Evolutionary conservation across 176 grass and related monocot species (phyloP).

Genomic region (Poa pratensis): DNA sequence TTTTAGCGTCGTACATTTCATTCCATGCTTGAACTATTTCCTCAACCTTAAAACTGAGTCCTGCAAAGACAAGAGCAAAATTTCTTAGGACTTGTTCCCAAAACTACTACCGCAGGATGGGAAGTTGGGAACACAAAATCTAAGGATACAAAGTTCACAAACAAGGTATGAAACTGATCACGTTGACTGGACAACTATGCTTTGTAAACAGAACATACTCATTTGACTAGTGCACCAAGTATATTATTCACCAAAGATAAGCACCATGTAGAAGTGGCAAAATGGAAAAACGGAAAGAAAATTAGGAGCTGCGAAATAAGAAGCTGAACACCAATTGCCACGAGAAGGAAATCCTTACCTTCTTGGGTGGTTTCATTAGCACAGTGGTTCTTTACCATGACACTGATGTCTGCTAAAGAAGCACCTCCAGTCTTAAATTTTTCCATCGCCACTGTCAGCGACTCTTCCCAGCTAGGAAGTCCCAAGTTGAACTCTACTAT

Average conservation of each 20-base stretch:
- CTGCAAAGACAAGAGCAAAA: slow-evolving; percentile 55
- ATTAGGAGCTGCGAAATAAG: background rate
- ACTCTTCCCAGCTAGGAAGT: slow-evolving; percentile 69
- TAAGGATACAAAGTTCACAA: background rate
- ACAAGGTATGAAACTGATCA: background rate
- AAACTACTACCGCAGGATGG: background rate
- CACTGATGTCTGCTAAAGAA: slow-evolving; percentile 57
- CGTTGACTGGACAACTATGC: background rate
- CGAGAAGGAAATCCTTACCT: slow-evolving; percentile 37
- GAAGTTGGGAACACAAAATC: too few relatives aligned
- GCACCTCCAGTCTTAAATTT: slow-evolving; percentile 76
- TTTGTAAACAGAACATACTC: background rate
- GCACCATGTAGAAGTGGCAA: background rate
- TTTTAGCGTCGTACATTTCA: slow-evolving; percentile 78
- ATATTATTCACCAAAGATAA: background rate
- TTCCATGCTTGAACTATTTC: slow-evolving; percentile 80
- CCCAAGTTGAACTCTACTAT: slow-evolving; percentile 75
- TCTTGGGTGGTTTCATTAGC: slow-evolving; percentile 76
- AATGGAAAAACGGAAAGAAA: background rate
- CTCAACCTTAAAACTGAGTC: slow-evolving; percentile 73
- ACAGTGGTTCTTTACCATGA: slow-evolving; percentile 71
- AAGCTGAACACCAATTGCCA: background rate
- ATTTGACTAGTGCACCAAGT: background rate
- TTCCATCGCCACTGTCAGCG: slow-evolving; percentile 59
- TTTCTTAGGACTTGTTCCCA: slow-evolving; percentile 12